These are phyloP conservation scores for Magnolia officinalis DNA, from an alignment of 164 flowering plant species.

Conservation along the genomic window DNA sequence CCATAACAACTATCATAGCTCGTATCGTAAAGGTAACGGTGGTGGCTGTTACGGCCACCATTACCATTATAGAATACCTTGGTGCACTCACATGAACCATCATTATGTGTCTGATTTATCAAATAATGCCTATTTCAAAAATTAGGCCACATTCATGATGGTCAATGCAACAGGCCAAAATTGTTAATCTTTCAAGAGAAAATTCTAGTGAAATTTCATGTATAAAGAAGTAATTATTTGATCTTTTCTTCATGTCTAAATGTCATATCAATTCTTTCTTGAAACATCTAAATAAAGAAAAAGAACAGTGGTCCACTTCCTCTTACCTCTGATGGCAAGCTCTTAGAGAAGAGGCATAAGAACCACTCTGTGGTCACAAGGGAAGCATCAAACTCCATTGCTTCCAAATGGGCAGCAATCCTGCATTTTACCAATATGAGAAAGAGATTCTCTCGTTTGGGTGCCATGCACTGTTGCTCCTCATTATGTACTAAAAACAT, in stretches of 20 bases:
- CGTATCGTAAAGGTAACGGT: no score
- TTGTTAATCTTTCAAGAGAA: no score
- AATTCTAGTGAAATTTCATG: neutral
- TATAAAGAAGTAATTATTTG: neutral
- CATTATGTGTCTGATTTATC: no score
- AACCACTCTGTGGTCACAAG: slow-evolving; percentile 98
- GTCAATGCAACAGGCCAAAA: no score
- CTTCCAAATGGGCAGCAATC: slow-evolving; percentile 78
- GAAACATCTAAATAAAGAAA: neutral
- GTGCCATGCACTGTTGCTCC: neutral
- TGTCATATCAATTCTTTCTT: neutral
- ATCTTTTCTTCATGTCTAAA: neutral
- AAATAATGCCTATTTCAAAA: no score
- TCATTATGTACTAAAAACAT: neutral
- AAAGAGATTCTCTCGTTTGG: neutral
- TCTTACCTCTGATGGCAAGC: slow-evolving; percentile 94
- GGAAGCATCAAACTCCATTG: slow-evolving; percentile 84
- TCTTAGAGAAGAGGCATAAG: slow-evolving; percentile 89
- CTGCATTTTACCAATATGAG: slow-evolving; percentile 36
- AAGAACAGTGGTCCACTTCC: neutral
- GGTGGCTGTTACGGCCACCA: no score
- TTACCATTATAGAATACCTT: no score
- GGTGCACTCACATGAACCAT: no score
- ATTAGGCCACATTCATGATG: no score
- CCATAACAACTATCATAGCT: no score